Base-by-base conservation (phyloP, 2,329 filamentous ascomycete genomes). In the Apiospora koreana region DNA sequence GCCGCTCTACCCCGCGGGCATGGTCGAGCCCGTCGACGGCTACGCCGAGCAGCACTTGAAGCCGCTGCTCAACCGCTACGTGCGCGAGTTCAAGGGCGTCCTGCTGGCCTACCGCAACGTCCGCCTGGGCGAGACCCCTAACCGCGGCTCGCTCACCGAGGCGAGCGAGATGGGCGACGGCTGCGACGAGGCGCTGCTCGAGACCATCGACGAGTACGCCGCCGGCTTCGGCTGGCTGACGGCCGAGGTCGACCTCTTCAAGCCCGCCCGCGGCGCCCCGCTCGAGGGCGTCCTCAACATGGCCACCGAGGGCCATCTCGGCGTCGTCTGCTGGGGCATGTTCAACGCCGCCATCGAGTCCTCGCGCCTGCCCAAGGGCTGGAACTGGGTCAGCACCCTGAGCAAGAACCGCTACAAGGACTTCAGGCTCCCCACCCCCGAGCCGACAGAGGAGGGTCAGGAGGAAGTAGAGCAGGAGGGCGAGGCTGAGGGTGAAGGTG, bases 331-430 rank as follows among this genome's bases (percentile, higher is more conserved):
- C 80, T 95, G 94, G 82, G 95, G 95, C 80, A 89, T 94, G 74
- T 98, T 98, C 86, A 97, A 96, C 75, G 93, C 95, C 1, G 94
- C 92, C 58, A 93, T 99, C 71, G 92, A 95, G 76, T 87, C 91
- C 28, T 89, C 88, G 72, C 87, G 93, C 45, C 84, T 99, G 21
- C 96, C 96, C 0, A 81, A 83, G 18, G 87, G 88, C 31, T 99
- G 95, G 96, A 89, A 85, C 72, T 98, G 94, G 92, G 86, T 94
- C 21, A 88, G 90, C 14, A 86, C 89, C 43, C 84, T 86, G 69
- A 85, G 87, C 65, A 80, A 83, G 70, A 81, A 79, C 3, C 77
- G 78, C 21, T 31, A 35, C 43, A 54, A 74, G 62, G 71, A 50
- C 8, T 71, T 73, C 50, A 72, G 72, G 21, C 78, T 83, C 69